Conservation (phyloP, 257 asterid species). For the Galeopsis tetrahit region DNA sequence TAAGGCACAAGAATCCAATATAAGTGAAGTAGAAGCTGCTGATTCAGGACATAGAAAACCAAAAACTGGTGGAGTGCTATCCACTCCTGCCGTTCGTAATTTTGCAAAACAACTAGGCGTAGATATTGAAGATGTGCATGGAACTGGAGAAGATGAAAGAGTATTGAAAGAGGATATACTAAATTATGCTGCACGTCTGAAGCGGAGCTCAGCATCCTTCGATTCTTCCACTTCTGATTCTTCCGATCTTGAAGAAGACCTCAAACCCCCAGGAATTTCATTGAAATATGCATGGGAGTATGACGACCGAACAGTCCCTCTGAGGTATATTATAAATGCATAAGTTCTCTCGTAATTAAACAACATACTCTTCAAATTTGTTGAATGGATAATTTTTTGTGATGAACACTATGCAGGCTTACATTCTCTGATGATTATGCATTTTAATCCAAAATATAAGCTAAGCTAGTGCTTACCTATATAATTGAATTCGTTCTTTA, state of each 20-base stretch:
- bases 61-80: conserved; percentile 51
- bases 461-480: background rate
- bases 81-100: conserved; percentile 88
- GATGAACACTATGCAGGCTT: background rate
- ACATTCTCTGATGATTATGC: background rate
- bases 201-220: conserved; percentile 40
- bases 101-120: conserved; percentile 73
- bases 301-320: conserved; percentile 63
- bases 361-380: background rate
- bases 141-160: conserved; percentile 82
- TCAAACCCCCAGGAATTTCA: conserved; percentile 39
- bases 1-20: conserved; percentile 40
- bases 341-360: conserved; percentile 15
- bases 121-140: conserved; percentile 65
- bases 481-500: background rate
- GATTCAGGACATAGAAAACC: conserved; percentile 44
- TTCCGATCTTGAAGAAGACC: conserved; percentile 39
- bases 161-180: conserved; percentile 74
- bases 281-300: conserved; percentile 45
- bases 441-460: background rate
- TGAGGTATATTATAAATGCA: conserved; percentile 54
- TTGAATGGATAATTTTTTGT: no score
- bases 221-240: conserved; percentile 32
- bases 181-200: conserved; percentile 49
- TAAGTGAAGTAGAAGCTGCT: conserved; percentile 39